Percentiles rank a stretch among this genome's conserved stretches.
Evolutionary conservation across 2,329 filamentous ascomycete genomes (phyloP).

Genomic region (Blumeria hordei): DNA sequence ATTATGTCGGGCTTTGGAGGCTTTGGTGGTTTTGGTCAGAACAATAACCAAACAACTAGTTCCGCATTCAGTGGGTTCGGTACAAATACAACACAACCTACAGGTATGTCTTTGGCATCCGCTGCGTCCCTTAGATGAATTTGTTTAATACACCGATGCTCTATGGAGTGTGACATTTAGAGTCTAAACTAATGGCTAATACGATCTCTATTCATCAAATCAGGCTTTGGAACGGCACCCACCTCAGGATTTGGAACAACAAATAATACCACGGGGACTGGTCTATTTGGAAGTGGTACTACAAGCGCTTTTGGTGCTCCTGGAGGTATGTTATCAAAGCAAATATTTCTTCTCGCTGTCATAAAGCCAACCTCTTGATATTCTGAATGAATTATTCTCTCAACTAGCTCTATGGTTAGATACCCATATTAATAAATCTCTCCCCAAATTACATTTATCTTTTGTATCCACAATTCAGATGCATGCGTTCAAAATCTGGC

Average conservation of each 20-base stretch:
- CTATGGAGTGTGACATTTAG: too few species aligned
- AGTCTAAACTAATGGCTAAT: conserved; percentile 13
- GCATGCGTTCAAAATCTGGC: not conserved
- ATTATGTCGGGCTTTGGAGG: conserved; percentile 19
- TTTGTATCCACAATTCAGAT: not conserved
- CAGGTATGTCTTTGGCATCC: conserved; percentile 14
- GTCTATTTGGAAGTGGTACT: conserved; percentile 19
- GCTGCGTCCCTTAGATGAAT: not conserved
- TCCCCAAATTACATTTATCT: not conserved
- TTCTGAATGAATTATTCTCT: not conserved
- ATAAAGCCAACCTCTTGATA: conserved; percentile 2
- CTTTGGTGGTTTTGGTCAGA: conserved; percentile 34
- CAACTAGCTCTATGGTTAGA: not conserved
- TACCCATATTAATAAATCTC: not conserved
- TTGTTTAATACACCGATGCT: too few species aligned
- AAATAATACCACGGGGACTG: conserved; percentile 14
- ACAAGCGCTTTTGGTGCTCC: conserved; percentile 15
- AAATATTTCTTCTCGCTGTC: conserved; percentile 7
- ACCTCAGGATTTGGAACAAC: conserved; percentile 18
- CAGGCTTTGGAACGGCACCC: conserved; percentile 20
- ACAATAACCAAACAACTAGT: conserved; percentile 22
- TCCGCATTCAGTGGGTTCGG: conserved; percentile 22
- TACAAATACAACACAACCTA: conserved; percentile 15
- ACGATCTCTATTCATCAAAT: conserved; percentile 1
- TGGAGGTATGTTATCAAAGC: conserved; percentile 12